These are phyloP conservation scores for Litchi chinensis DNA, from an alignment of 345 rosid species.

Conservation along the genomic window DNA sequence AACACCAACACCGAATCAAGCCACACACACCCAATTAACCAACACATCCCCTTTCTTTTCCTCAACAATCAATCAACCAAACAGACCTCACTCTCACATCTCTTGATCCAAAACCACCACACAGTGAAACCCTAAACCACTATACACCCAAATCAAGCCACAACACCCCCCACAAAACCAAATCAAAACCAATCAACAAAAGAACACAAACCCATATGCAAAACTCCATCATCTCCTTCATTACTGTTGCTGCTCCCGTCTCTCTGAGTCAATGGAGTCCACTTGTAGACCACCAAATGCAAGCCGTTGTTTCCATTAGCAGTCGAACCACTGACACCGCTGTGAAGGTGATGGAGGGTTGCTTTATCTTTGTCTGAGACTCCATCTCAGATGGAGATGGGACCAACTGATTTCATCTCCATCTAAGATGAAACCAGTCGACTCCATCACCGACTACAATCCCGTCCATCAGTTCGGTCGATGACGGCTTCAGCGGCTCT, in stretches of 20 bases:
- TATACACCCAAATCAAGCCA: slow-evolving; percentile 21
- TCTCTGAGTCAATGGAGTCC: slow-evolving; percentile 76
- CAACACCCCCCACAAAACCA: slow-evolving; percentile 4
- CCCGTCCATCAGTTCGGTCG: too few relatives aligned
- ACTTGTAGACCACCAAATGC: slow-evolving; percentile 76
- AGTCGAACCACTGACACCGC: slow-evolving; percentile 33
- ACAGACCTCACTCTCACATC: background rate
- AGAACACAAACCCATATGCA: slow-evolving; percentile 1
- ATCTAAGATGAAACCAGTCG: too few relatives aligned
- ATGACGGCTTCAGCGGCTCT: too few relatives aligned
- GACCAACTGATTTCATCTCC: too few relatives aligned
- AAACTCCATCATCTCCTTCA: slow-evolving; percentile 39
- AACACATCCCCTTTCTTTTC: background rate
- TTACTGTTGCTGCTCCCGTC: slow-evolving; percentile 29
- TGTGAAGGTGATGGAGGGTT: slow-evolving; percentile 9
- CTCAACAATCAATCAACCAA: background rate
- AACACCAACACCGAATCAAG: too few relatives aligned
- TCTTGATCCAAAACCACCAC: background rate
- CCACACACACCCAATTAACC: too few relatives aligned
- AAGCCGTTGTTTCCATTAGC: slow-evolving; percentile 62
- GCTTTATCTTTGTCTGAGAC: too few relatives aligned
- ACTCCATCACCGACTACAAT: too few relatives aligned
- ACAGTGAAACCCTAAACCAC: slow-evolving; percentile 23
- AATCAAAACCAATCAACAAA: background rate
- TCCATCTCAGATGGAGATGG: too few relatives aligned